Evolutionary conservation across 805 yeast species (phyloP).

Genomic region (Metschnikowia gelsemii): DNA sequence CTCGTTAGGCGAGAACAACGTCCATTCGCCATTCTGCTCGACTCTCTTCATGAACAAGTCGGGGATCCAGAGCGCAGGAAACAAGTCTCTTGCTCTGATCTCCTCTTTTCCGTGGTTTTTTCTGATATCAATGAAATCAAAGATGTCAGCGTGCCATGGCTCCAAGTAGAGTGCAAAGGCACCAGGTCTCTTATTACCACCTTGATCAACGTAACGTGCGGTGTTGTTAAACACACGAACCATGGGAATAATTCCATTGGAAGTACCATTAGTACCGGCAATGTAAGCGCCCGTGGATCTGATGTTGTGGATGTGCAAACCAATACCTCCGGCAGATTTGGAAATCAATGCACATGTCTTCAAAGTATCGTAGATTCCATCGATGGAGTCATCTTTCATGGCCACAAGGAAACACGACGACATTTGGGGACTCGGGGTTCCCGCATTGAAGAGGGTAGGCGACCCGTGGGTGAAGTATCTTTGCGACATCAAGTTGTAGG

Average conservation of each 20-base stretch:
- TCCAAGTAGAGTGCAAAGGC: conserved; percentile 60
- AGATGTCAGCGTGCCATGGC: conserved; percentile 64
- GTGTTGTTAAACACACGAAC: conserved; percentile 62
- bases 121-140: conserved; percentile 58
- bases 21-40: conserved; percentile 55
- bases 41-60: conserved; percentile 63
- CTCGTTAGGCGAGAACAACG: conserved; percentile 58
- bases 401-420: conserved; percentile 64
- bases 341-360: conserved; percentile 62
- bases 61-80: conserved; percentile 64
- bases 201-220: conserved; percentile 64
- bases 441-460: conserved; percentile 62
- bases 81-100: conserved; percentile 60
- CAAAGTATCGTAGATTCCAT: conserved; percentile 60
- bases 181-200: conserved; percentile 66
- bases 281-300: conserved; percentile 60
- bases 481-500: conserved; percentile 59
- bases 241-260: conserved; percentile 64
- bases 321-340: conserved; percentile 64
- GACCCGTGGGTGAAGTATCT: conserved; percentile 61
- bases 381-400: conserved; percentile 63
- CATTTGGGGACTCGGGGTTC: conserved; percentile 60
- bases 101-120: conserved; percentile 66
- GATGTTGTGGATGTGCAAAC: conserved; percentile 59
- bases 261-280: conserved; percentile 63